Evolutionary conservation across 2,329 filamentous ascomycete genomes (phyloP).

Genomic region (Zarea fungicola): DNA sequence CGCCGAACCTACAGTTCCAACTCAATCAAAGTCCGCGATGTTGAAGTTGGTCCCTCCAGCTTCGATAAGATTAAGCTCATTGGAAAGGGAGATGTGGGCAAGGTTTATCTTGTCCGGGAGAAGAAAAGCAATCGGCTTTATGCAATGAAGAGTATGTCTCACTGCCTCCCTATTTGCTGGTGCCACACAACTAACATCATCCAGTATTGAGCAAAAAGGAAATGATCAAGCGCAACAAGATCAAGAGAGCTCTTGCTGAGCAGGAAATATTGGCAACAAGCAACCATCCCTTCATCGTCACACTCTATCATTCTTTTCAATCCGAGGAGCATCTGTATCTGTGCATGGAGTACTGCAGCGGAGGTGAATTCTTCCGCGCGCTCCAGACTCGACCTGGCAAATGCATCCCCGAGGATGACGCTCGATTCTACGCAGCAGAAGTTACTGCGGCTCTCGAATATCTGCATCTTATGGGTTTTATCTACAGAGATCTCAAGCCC

Average conservation of each 20-base stretch:
- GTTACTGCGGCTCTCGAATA: constrained; percentile 96
- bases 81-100: constrained; percentile 96
- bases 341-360: constrained; percentile 99
- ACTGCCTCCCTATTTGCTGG: not conserved
- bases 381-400: constrained; percentile 95
- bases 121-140: constrained; percentile 96
- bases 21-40: constrained; percentile 96
- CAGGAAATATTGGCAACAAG: constrained; percentile 97
- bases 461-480: constrained; percentile 97
- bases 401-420: constrained; percentile 94
- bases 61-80: constrained; percentile 99
- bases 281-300: constrained; percentile 98
- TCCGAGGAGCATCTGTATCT: constrained; percentile 97
- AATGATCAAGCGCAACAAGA: constrained; percentile 99
- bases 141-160: constrained; percentile 86
- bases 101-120: constrained; percentile 94
- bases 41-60: constrained; percentile 89
- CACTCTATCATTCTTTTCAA: constrained; percentile 97
- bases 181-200: not conserved
- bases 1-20: constrained; percentile 97
- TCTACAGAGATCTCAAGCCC: constrained; percentile 95
- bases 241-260: constrained; percentile 94
- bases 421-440: constrained; percentile 94
- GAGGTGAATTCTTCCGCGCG: constrained; percentile 95
- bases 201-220: constrained; percentile 97